Percentiles rank a stretch among this genome's conserved stretches.
Evolutionary conservation across 805 yeast species (phyloP).

Genomic region (Yarrowia yakushimensis): DNA sequence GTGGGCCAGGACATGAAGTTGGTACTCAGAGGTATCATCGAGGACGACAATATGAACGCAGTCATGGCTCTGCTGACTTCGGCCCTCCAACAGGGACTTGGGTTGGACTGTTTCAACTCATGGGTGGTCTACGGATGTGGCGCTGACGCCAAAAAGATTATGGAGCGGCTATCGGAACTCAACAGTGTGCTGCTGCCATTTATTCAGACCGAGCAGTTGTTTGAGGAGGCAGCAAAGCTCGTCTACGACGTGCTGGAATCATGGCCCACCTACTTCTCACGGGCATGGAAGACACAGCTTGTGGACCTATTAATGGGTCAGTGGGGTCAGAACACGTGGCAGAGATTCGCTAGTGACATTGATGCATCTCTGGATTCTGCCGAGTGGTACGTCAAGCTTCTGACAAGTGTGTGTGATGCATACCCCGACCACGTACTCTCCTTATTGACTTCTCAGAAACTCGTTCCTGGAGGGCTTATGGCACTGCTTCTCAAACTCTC

Average conservation of each 20-base stretch:
- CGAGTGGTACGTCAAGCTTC: slow-evolving; percentile 15
- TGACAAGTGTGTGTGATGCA: not conserved
- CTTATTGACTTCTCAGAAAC: not conserved
- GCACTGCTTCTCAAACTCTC: slow-evolving; percentile 2
- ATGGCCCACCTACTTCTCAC: slow-evolving; percentile 3
- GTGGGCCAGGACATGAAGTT: slow-evolving; percentile 14
- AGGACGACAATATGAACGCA: slow-evolving; percentile 20
- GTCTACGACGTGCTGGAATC: slow-evolving; percentile 21
- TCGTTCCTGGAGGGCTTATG: slow-evolving; percentile 15
- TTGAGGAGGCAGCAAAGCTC: slow-evolving; percentile 7
- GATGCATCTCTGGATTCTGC: slow-evolving; percentile 15
- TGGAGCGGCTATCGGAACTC: not conserved
- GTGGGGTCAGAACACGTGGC: slow-evolving; percentile 17
- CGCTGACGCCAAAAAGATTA: not conserved
- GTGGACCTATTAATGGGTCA: not conserved
- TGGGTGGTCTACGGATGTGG: slow-evolving; percentile 18
- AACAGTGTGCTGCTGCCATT: not conserved
- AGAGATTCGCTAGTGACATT: not conserved
- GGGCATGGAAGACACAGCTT: slow-evolving; percentile 2
- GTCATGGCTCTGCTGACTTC: not conserved
- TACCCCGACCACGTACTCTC: slow-evolving; percentile 3
- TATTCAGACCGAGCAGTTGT: slow-evolving; percentile 8
- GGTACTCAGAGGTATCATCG: slow-evolving; percentile 10
- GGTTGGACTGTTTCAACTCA: slow-evolving; percentile 13
- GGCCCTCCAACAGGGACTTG: slow-evolving; percentile 1